Evolutionary conservation across 176 grass and related monocot species (phyloP).

Genomic region (Cenchrus americanus): DNA sequence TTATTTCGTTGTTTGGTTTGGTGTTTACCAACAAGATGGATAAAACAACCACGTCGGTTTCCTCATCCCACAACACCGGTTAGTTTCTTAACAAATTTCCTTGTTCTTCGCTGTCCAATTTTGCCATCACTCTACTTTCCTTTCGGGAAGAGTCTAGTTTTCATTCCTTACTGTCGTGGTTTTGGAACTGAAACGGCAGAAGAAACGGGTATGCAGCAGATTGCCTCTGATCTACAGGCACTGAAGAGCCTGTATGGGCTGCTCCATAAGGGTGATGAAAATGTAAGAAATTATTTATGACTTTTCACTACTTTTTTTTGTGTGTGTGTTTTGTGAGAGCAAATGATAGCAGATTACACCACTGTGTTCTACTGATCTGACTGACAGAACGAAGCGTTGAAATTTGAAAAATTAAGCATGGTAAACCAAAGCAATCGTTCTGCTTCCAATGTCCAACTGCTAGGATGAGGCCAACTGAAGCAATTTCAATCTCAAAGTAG

Average conservation of each 20-base stretch:
- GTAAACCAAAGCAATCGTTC: neutral
- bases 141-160: neutral
- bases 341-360: neutral
- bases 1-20: no score
- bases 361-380: neutral
- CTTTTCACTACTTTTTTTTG: neutral
- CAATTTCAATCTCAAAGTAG: neutral
- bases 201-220: conserved; percentile 35
- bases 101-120: neutral
- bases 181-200: conserved; percentile 24
- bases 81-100: neutral
- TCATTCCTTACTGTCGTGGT: neutral
- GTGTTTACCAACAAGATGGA: conserved; percentile 9
- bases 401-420: neutral
- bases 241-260: conserved; percentile 67
- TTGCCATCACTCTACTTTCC: neutral
- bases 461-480: neutral
- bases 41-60: neutral
- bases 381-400: neutral
- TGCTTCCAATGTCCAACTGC: neutral
- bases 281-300: neutral
- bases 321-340: neutral
- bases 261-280: conserved; percentile 41
- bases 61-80: conserved; percentile 2
- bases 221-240: conserved; percentile 56